phyloP scores from a whole-genome alignment of 1,284 basidiomycete species.

The Ustilago tritici region DNA sequence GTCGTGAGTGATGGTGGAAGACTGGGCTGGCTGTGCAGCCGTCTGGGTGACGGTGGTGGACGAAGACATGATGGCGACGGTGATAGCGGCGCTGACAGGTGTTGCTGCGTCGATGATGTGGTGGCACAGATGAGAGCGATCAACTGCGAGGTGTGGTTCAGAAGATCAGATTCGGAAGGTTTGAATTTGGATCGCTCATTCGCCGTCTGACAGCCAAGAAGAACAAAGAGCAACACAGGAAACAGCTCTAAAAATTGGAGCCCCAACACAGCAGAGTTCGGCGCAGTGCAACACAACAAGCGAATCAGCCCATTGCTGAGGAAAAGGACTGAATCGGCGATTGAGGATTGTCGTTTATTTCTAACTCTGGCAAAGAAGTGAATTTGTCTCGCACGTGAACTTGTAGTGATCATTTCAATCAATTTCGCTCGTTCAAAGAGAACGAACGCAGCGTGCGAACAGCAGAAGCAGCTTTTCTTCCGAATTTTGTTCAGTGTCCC shows the following conservation, averaged over 20 bases:
- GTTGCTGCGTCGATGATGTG: constrained; percentile 1
- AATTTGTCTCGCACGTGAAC: constrained; percentile 18
- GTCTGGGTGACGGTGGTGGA: constrained; percentile 35
- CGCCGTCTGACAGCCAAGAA: constrained; percentile 1
- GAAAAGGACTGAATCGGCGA: not conserved
- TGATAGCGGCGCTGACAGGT: not conserved
- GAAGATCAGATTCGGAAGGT: constrained; percentile 7
- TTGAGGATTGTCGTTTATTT: not conserved
- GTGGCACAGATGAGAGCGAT: not conserved
- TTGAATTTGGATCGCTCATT: not conserved
- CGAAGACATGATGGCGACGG: constrained; percentile 22
- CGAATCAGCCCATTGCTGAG: constrained; percentile 10
- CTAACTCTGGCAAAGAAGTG: not conserved
- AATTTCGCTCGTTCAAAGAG: not conserved
- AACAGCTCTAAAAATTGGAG: constrained; percentile 1
- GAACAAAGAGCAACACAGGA: constrained; percentile 4
- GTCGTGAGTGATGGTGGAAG: constrained; percentile 42
- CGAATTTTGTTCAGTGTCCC: constrained; percentile 31
- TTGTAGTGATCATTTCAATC: constrained; percentile 18
- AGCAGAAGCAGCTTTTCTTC: constrained; percentile 25
- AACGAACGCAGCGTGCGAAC: not conserved
- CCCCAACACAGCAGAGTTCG: not conserved
- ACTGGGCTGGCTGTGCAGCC: constrained; percentile 15
- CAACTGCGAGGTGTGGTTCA: not conserved
- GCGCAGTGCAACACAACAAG: not conserved